Conservation (phyloP, 163 green algal genomes). For the Chloromonas sp. region DNA sequence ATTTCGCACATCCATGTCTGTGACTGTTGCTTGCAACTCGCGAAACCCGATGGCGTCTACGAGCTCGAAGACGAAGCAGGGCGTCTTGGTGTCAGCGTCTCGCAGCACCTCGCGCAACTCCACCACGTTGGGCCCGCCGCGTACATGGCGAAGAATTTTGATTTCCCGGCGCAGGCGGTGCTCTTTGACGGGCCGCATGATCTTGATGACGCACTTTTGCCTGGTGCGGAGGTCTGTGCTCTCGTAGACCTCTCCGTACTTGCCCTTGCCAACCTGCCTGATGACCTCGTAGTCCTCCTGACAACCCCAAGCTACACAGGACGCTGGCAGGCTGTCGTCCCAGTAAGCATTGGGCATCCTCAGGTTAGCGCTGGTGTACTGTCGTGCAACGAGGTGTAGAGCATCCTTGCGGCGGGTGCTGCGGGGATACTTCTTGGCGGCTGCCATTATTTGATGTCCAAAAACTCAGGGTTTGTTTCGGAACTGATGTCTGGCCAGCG, state of each 20-base stretch:
- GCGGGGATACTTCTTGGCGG: slow-evolving; percentile 44
- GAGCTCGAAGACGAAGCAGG: slow-evolving; percentile 54
- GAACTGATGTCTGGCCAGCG: no score
- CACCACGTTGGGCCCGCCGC: slow-evolving; percentile 50
- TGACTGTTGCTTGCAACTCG: slow-evolving; percentile 39
- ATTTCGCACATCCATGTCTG: slow-evolving; percentile 43
- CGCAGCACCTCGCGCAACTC: slow-evolving; percentile 51
- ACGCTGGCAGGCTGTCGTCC: slow-evolving; percentile 27
- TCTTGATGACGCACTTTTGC: slow-evolving; percentile 46
- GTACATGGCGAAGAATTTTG: slow-evolving; percentile 53
- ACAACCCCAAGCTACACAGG: slow-evolving; percentile 32
- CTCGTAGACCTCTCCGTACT: slow-evolving; percentile 62
- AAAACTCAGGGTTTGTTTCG: no score
- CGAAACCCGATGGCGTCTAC: slow-evolving; percentile 46
- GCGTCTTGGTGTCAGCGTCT: slow-evolving; percentile 56
- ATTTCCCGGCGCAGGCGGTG: slow-evolving; percentile 54
- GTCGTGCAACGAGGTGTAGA: slow-evolving; percentile 32
- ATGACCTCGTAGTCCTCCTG: slow-evolving; percentile 47
- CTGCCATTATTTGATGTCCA: not conserved
- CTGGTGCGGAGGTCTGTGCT: slow-evolving; percentile 5
- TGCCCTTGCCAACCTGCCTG: slow-evolving; percentile 49
- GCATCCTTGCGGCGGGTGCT: slow-evolving; percentile 29
- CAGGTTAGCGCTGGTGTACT: slow-evolving; percentile 31
- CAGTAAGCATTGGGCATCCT: slow-evolving; percentile 39
- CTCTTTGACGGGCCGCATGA: slow-evolving; percentile 61